Evolutionary conservation across 2,329 filamentous ascomycete species (phyloP).

Genomic region (Eutypella sp.): DNA sequence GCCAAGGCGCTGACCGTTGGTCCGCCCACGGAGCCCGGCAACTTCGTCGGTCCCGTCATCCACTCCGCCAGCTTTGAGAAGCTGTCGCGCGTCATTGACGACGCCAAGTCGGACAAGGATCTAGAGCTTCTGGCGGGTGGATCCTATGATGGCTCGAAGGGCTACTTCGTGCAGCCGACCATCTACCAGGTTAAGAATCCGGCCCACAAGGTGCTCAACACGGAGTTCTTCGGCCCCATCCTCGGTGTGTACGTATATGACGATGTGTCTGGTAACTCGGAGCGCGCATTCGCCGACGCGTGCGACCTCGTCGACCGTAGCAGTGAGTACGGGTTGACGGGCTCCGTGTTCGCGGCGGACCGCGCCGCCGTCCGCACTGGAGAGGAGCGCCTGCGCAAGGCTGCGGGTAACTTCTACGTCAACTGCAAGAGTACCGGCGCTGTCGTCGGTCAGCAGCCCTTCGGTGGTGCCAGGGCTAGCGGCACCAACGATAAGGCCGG

Average conservation of each 20-base stretch:
- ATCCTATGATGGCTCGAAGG: constrained; percentile 69
- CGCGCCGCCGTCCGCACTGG: constrained; percentile 60
- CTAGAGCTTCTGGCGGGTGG: constrained; percentile 72
- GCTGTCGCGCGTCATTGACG: constrained; percentile 69
- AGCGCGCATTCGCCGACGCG: constrained; percentile 50
- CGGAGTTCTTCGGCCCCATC: constrained; percentile 53
- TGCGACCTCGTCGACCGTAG: constrained; percentile 65
- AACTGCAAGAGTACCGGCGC: constrained; percentile 78
- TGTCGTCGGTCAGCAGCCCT: constrained; percentile 68
- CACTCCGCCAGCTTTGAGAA: constrained; percentile 79
- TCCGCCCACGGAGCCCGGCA: constrained; percentile 60
- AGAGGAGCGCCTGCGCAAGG: constrained; percentile 65
- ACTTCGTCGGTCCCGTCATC: constrained; percentile 86
- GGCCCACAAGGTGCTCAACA: constrained; percentile 45
- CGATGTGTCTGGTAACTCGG: constrained; percentile 48
- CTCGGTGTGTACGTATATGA: constrained; percentile 74
- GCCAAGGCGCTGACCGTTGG: constrained; percentile 67
- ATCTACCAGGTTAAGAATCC: constrained; percentile 73
- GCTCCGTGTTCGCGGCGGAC: constrained; percentile 69
- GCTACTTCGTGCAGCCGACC: constrained; percentile 81
- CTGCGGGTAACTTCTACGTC: constrained; percentile 80
- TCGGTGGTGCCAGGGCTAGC: constrained; percentile 62
- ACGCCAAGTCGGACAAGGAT: constrained; percentile 68
- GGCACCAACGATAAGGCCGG: constrained; percentile 73
- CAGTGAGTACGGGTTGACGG: constrained; percentile 73